phyloP scores from a whole-genome alignment of 768 basidiomycete species.

The Pleurotus eryngii region DNA sequence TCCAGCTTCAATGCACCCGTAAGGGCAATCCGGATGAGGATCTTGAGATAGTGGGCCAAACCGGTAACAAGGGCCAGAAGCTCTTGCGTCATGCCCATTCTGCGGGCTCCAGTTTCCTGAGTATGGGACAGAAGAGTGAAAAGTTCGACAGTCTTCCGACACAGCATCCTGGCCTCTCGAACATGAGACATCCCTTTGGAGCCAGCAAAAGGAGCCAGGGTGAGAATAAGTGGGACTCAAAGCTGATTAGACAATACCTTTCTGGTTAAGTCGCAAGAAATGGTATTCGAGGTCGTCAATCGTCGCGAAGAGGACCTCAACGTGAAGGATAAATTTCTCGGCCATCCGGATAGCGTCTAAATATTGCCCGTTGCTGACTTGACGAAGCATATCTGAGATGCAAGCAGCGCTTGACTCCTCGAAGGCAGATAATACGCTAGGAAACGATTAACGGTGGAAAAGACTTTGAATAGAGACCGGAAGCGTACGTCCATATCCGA shows the following conservation, averaged over 20 bases:
- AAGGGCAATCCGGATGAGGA: constrained; percentile 95
- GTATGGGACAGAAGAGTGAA: constrained; percentile 96
- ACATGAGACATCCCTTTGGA: constrained; percentile 91
- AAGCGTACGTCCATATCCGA: constrained; percentile 96
- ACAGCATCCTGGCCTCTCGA: constrained; percentile 96
- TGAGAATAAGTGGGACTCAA: neutral
- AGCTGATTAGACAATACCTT: constrained; percentile 55
- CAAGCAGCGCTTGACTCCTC: constrained; percentile 99
- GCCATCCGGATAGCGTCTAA: constrained; percentile 97
- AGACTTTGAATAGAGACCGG: constrained; percentile 1
- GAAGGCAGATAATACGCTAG: constrained; percentile 89
- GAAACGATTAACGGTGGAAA: constrained; percentile 9
- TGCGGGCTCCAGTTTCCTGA: constrained; percentile 84
- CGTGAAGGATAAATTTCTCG: constrained; percentile 97
- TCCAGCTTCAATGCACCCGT: constrained; percentile 96
- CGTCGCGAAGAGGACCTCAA: constrained; percentile 94
- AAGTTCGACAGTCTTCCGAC: constrained; percentile 97
- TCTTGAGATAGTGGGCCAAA: constrained; percentile 99
- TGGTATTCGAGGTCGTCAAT: constrained; percentile 95
- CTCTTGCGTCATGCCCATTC: constrained; percentile 97
- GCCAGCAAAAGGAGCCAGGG: constrained; percentile 4
- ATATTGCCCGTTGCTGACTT: constrained; percentile 96
- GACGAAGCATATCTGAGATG: constrained; percentile 97
- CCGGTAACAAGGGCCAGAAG: constrained; percentile 95
- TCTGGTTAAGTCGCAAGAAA: constrained; percentile 74